A percentile compares a stretch with the other conserved stretches of the same genome.
Evolutionary conservation across 2,329 filamentous ascomycete species (phyloP).

Genomic region (Fonsecaea multimorphosa): DNA sequence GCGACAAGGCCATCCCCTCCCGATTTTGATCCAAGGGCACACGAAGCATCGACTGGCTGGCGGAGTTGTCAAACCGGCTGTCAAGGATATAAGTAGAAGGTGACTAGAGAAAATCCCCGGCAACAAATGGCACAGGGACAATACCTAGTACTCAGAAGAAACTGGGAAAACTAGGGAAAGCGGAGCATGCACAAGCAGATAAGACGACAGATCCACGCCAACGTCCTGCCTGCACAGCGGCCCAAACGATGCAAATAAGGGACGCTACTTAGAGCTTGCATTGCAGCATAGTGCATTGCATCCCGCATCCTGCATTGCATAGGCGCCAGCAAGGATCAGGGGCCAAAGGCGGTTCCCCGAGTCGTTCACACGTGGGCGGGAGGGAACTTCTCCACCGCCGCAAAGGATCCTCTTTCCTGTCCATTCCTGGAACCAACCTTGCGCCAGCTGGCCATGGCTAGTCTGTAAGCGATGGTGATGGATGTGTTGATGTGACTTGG

Average conservation of each 20-base stretch:
- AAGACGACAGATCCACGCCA: not conserved
- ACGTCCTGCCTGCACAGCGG: constrained; percentile 12
- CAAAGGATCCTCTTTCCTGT: not conserved
- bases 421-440: not conserved
- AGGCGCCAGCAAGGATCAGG: constrained; percentile 1
- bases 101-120: not conserved
- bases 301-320: not conserved
- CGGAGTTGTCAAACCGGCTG: not conserved
- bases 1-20: constrained; percentile 14
- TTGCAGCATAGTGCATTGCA: constrained; percentile 8
- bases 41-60: not conserved
- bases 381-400: not conserved
- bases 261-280: constrained; percentile 2
- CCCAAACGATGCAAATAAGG: constrained; percentile 16
- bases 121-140: not conserved
- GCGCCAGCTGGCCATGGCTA: not conserved
- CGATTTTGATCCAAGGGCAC: not conserved
- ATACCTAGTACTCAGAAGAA: not conserved
- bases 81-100: constrained; percentile 1
- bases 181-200: not conserved
- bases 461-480: constrained; percentile 1
- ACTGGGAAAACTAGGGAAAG: not conserved
- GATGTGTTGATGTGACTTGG: constrained; percentile 2
- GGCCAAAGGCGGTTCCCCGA: not conserved
- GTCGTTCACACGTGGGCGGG: constrained; percentile 6